Base-by-base conservation (phyloP, 768 basidiomycete genomes). In the Amanita phalloides region DNA sequence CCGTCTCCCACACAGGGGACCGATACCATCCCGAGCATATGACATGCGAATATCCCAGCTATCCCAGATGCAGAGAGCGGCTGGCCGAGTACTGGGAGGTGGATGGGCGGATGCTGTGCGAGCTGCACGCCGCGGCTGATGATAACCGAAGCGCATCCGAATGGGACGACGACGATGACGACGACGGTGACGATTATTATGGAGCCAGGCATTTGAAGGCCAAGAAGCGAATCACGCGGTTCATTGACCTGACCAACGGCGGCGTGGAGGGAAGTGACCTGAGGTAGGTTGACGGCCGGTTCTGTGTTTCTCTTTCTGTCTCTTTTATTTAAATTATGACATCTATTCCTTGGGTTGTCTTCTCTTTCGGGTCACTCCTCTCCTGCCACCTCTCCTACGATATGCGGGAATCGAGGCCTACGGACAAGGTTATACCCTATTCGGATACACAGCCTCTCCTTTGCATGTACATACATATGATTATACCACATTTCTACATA, bases 21-120 rank as follows among this genome's bases (percentile, higher is more conserved):
- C 76, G 86, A 28, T 95, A 85, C 68, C 93, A 95, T 63, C 89
- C 91, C 4, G 88, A 89, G 53, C 91, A 93, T 63, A 76, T 96
- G 61, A 70, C 79, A 25, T 96, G 93, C 66, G 90, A 94, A 67
- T 77, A 81, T 59, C 71, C 74, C 28, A 69, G 75, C 46, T 57
- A 64, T 53, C 66, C 68, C 14, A 61, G 60, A 39, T 78, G 85
- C 69, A 68, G 66, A 53, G 79, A 77, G 68, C 74, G 67, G 50
- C 68, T 85, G 56, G 82, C 75, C 55, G 88, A 94, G 61, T 96
- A 96, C 61, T 96, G 86, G 81, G 92, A 95, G 64, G 75, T 92
- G 4, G 90, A 88, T 58, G 81, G 84, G 23, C 70, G 79, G 67
- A 90, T 90, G 82, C 69, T 90, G 51, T 95, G 93, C 62, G 92